These are phyloP conservation scores for Ananas comosus DNA, from an alignment of 176 grass and related monocot species.

Conservation along the genomic window DNA sequence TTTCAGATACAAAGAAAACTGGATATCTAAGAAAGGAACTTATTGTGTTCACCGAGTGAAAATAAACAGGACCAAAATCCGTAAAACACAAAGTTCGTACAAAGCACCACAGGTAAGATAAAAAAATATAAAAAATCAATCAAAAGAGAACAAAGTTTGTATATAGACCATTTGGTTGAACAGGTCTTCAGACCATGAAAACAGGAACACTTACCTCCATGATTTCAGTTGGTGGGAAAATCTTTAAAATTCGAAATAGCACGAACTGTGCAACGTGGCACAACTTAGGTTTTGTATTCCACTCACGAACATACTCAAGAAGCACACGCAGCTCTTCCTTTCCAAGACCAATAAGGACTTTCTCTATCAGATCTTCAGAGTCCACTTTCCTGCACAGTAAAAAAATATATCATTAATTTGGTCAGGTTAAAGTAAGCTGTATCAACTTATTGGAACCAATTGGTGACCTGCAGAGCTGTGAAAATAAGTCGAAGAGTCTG, in stretches of 20 bases:
- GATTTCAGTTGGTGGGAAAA: slow-evolving; percentile 64
- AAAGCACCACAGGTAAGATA: not conserved
- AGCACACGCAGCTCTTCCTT: slow-evolving; percentile 68
- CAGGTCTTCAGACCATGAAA: not conserved
- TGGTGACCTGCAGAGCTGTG: slow-evolving; percentile 51
- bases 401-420: slow-evolving; percentile 15
- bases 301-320: slow-evolving; percentile 77
- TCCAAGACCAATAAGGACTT: slow-evolving; percentile 51
- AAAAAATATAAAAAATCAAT: not conserved
- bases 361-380: slow-evolving; percentile 43
- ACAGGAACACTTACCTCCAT: slow-evolving; percentile 50
- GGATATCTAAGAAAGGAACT: too few relatives aligned
- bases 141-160: not conserved
- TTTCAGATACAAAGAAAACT: too few relatives aligned
- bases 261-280: slow-evolving; percentile 97
- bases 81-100: too few relatives aligned
- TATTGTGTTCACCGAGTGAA: too few relatives aligned
- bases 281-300: slow-evolving; percentile 98
- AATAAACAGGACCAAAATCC: too few relatives aligned
- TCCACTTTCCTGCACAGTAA: slow-evolving; percentile 48
- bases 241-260: slow-evolving; percentile 54
- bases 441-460: not conserved
- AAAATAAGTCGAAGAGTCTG: slow-evolving; percentile 81
- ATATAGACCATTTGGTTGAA: not conserved
- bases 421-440: slow-evolving; percentile 1